Conservation (phyloP, 495 filamentous ascomycete genomes). For the Amniculicola lignicola region DNA sequence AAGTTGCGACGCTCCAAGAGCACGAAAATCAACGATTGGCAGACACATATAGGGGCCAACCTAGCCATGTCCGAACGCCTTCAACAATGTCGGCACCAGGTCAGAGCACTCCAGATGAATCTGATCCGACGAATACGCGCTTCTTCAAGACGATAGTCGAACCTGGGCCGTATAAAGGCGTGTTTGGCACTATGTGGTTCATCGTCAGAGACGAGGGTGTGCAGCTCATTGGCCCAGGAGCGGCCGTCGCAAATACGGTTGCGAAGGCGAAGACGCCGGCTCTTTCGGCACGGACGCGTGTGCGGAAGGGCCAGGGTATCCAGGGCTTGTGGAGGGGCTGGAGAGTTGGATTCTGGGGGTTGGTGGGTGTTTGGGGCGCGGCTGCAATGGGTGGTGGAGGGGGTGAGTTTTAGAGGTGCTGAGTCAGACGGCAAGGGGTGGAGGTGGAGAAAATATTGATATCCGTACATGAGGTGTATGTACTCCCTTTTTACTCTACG, state of each 20-base stretch:
- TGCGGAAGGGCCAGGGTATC: conserved; percentile 71
- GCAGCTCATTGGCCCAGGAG: conserved; percentile 41
- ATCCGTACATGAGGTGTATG: too few species aligned
- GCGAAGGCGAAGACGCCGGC: conserved; percentile 30
- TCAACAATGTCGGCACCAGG: too few species aligned
- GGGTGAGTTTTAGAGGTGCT: conserved; percentile 58
- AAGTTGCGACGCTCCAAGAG: conserved; percentile 58
- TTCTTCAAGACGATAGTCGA: conserved; percentile 69
- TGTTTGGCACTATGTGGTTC: conserved; percentile 81
- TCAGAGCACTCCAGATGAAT: neutral
- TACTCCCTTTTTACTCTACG: too few species aligned
- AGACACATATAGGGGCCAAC: conserved; percentile 13
- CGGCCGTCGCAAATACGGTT: conserved; percentile 40
- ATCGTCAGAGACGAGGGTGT: conserved; percentile 80
- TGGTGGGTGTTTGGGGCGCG: conserved; percentile 82
- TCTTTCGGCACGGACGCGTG: conserved; percentile 44
- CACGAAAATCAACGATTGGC: conserved; percentile 25
- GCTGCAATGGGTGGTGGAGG: conserved; percentile 54
- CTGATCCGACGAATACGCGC: conserved; percentile 45
- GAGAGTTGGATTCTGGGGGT: conserved; percentile 93
- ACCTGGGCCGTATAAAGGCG: conserved; percentile 70
- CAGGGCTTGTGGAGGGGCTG: conserved; percentile 88
- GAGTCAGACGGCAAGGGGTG: too few species aligned
- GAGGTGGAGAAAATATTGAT: too few species aligned
- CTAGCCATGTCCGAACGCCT: too few species aligned